Conservation (phyloP, 73 alveolate species). For the Tetrahymena elliotti region DNA sequence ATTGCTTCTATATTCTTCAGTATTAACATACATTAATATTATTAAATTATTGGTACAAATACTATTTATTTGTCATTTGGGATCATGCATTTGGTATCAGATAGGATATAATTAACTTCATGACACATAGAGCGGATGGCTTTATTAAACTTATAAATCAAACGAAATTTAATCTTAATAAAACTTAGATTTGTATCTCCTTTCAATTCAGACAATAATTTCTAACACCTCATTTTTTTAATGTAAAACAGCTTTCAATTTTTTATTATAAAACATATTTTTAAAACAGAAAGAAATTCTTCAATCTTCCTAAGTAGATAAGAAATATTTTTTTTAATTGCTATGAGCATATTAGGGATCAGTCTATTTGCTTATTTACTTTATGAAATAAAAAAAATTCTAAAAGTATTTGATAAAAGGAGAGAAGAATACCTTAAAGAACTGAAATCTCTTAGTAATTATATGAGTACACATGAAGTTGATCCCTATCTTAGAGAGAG, state of each 20-base stretch:
- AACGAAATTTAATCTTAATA: neutral
- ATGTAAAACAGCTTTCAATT: neutral
- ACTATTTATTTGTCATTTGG: neutral
- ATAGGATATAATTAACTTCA: neutral
- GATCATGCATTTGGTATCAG: neutral
- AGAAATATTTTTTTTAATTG: neutral
- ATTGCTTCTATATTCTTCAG: neutral
- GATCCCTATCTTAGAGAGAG: neutral
- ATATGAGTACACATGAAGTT: neutral
- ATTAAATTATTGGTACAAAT: neutral
- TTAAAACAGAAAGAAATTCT: neutral
- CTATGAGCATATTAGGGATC: neutral
- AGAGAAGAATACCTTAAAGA: neutral
- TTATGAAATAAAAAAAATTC: neutral
- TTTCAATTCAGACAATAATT: neutral
- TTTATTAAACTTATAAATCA: neutral
- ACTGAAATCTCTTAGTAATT: neutral
- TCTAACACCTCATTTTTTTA: neutral
- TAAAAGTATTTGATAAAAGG: neutral
- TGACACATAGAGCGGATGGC: neutral
- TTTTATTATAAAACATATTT: neutral
- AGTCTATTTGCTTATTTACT: neutral
- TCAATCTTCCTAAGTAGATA: neutral
- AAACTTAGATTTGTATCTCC: neutral
- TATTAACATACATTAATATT: neutral